A percentile compares a stretch with the other conserved stretches of the same genome.
These are phyloP conservation scores for Suhomyces choctaworum DNA, from an alignment of 1,139 yeast genomes.

Conservation along the genomic window DNA sequence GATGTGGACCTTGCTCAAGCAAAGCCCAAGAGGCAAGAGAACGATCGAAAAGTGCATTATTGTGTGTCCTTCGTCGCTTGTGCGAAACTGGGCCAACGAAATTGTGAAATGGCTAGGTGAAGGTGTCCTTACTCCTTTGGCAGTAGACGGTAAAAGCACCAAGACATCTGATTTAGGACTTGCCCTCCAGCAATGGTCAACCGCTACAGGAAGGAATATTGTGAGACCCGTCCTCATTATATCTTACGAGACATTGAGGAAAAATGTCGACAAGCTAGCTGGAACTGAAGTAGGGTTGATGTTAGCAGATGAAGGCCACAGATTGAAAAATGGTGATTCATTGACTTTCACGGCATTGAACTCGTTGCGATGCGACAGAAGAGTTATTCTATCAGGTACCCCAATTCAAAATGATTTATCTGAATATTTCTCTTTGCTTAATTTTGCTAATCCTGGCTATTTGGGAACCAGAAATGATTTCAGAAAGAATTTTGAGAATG, in stretches of 20 bases:
- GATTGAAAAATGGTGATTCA: slow-evolving; percentile 93
- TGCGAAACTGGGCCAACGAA: slow-evolving; percentile 97
- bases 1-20: slow-evolving; percentile 90
- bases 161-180: slow-evolving; percentile 65
- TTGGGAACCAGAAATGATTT: slow-evolving; percentile 84
- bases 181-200: slow-evolving; percentile 82
- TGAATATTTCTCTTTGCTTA: slow-evolving; percentile 87
- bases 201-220: slow-evolving; percentile 82
- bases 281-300: slow-evolving; percentile 84
- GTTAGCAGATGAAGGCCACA: slow-evolving; percentile 95
- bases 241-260: slow-evolving; percentile 90
- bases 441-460: slow-evolving; percentile 93
- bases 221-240: slow-evolving; percentile 93
- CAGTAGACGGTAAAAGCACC: slow-evolving; percentile 86
- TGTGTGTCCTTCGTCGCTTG: slow-evolving; percentile 94
- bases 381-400: slow-evolving; percentile 94
- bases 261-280: slow-evolving; percentile 76
- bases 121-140: slow-evolving; percentile 83
- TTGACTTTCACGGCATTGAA: slow-evolving; percentile 87
- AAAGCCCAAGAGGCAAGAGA: slow-evolving; percentile 84
- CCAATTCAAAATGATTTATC: slow-evolving; percentile 96
- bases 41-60: slow-evolving; percentile 89
- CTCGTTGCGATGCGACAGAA: slow-evolving; percentile 76
- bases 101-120: slow-evolving; percentile 94
- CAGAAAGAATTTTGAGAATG: slow-evolving; percentile 78